A percentile compares a stretch with the other conserved stretches of the same genome.
Evolutionary conservation across 2,329 filamentous ascomycete genomes (phyloP).

Genomic region (Dactylellina drechsleri): DNA sequence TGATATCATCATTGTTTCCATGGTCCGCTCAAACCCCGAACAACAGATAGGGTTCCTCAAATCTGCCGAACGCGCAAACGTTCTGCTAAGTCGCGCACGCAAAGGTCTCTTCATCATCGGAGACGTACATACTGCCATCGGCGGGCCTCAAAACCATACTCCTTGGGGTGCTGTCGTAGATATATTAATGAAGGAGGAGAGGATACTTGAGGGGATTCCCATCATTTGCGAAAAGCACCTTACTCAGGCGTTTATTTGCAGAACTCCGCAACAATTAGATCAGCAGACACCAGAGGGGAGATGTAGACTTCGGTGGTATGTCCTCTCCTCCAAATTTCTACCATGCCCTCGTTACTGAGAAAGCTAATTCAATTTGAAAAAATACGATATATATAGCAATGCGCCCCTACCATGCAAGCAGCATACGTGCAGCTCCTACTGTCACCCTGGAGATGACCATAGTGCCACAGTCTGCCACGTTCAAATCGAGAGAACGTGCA

Average conservation of each 20-base stretch:
- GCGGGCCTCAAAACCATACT: constrained; percentile 67
- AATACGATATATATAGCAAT: constrained; percentile 62
- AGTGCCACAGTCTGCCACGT: constrained; percentile 67
- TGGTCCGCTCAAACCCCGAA: constrained; percentile 73
- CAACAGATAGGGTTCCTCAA: constrained; percentile 73
- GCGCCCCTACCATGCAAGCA: constrained; percentile 67
- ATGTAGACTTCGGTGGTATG: constrained; percentile 72
- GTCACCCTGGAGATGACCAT: constrained; percentile 72
- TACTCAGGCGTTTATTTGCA: constrained; percentile 64
- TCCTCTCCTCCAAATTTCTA: constrained; percentile 4
- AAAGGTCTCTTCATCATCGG: constrained; percentile 75
- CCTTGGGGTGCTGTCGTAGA: constrained; percentile 71
- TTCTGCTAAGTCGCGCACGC: constrained; percentile 69
- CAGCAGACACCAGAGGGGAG: constrained; percentile 74
- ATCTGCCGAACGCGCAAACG: constrained; percentile 71
- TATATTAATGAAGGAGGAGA: constrained; percentile 60
- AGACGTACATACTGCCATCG: constrained; percentile 72
- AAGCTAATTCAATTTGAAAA: neutral
- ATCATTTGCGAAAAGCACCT: constrained; percentile 72
- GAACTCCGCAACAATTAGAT: constrained; percentile 69
- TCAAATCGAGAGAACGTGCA: constrained; percentile 64
- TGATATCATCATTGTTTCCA: constrained; percentile 74
- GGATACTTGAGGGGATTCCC: constrained; percentile 71
- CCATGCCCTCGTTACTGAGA: neutral
- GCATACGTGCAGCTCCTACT: constrained; percentile 71